Percentiles rank a stretch among this genome's conserved stretches.
Conservation (phyloP, 345 rosid species). For the Sapria himalayana region DNA sequence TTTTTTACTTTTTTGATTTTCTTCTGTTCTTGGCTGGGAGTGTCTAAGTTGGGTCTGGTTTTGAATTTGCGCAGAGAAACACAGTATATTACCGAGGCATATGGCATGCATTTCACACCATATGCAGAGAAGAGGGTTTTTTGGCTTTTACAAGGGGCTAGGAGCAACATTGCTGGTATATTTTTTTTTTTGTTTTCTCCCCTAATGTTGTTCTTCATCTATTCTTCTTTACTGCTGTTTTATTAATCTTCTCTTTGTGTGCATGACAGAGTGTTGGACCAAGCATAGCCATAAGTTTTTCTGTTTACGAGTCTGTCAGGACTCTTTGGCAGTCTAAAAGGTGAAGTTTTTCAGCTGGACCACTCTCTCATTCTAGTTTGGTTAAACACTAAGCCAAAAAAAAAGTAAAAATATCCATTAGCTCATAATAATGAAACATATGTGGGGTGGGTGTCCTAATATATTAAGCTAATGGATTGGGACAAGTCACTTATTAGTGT, state of each 20-base stretch:
- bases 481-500: too few relatives aligned
- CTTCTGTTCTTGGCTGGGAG: too few relatives aligned
- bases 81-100: slow-evolving; percentile 62
- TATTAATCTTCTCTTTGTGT: background rate
- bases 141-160: slow-evolving; percentile 85
- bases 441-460: too few relatives aligned
- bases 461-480: too few relatives aligned
- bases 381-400: too few relatives aligned
- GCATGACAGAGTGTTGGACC: slow-evolving; percentile 81
- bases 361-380: too few relatives aligned
- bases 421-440: background rate
- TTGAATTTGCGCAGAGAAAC: slow-evolving; percentile 42
- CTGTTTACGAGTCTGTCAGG: slow-evolving; percentile 69
- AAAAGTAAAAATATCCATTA: too few relatives aligned
- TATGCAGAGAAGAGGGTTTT: slow-evolving; percentile 53
- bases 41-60: too few relatives aligned
- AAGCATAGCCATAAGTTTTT: slow-evolving; percentile 75
- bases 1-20: background rate
- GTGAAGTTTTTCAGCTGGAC: too few relatives aligned
- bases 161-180: slow-evolving; percentile 75
- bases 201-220: background rate
- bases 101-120: slow-evolving; percentile 56
- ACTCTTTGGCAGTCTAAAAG: slow-evolving; percentile 59
- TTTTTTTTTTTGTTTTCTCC: background rate
- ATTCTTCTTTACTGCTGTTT: background rate